Evolutionary conservation across 2,329 filamentous ascomycete genomes (phyloP).

Genomic region (Colletotrichum sp.): DNA sequence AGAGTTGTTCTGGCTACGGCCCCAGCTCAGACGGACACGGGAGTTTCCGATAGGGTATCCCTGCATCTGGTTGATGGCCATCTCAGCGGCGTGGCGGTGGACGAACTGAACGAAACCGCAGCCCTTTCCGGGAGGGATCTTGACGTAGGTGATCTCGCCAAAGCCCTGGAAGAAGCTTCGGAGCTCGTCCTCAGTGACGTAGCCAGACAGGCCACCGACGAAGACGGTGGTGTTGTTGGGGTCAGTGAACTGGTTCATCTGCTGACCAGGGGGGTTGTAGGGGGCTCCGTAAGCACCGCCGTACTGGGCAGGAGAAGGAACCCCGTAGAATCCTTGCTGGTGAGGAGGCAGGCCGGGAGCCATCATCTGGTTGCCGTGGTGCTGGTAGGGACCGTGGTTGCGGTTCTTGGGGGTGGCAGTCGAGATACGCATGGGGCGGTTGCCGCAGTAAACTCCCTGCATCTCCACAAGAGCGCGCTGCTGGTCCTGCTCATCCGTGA

Average conservation of each 20-base stretch:
- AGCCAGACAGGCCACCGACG: conserved; percentile 94
- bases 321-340: conserved; percentile 38
- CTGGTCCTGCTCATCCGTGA: conserved; percentile 94
- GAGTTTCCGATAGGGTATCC: conserved; percentile 99
- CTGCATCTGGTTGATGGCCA: conserved; percentile 99
- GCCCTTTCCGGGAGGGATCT: conserved; percentile 98
- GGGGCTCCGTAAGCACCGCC: conserved; percentile 18
- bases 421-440: conserved; percentile 97
- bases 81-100: conserved; percentile 96
- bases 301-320: conserved; percentile 21
- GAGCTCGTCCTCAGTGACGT: conserved; percentile 99
- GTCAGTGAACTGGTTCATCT: conserved; percentile 99
- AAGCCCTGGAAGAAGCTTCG: conserved; percentile 99
- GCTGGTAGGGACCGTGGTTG: conserved; percentile 38
- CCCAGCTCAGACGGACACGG: conserved; percentile 96
- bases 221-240: conserved; percentile 99
- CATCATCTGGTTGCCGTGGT: conserved; percentile 47
- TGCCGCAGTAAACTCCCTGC: conserved; percentile 99
- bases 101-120: conserved; percentile 99
- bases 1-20: conserved; percentile 98
- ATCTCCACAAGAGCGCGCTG: conserved; percentile 96
- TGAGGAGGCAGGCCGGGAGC: conserved; percentile 47
- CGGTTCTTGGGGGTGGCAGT: conserved; percentile 96
- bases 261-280: conserved; percentile 24
- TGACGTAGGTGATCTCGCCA: conserved; percentile 99